Evolutionary conservation across 768 basidiomycete species (phyloP), one percentile per base, ranked within the genome.

Genomic region (Tricholoma sp.): DNA sequence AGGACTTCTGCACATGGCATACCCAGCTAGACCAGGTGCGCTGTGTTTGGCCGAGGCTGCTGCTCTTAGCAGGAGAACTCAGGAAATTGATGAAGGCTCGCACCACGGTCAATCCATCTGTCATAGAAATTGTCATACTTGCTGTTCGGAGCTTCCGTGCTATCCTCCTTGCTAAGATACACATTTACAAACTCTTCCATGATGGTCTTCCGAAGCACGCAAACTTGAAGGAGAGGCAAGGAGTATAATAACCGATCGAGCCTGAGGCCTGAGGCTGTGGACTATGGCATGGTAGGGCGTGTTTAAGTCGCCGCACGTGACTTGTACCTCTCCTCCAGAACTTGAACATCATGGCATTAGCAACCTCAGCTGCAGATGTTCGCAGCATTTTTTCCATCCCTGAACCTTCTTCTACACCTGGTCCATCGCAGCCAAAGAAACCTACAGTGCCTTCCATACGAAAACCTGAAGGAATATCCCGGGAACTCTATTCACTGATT

Each of bases 401-500:
- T 52, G 75, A 76, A 19, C 57, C 70, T 2, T 72, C 76, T 4
- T 66, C 76, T 29, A 68, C 75, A 7, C 66, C 77, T 7, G 75
- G 76, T 4, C 74, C 80, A 2, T 72, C 80, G n/a, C 80, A 77
- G 37, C 67, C 69, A 1, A 82, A 80, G 63, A 87, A 81, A 62
- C 58, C 72, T 3, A 34, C 68, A 21, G 55, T 74, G n/a, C 16
- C 73, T 2, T 65, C 76, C 11, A 66, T 74, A 16, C 80, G 81
- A 66, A 92, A 90, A 71, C 91, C 91, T 3, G 91, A 94, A 18
- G 95, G 96, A 18, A 94, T 98, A 59, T 88, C 94, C 0, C 79
- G 94, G 63, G 95, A 98, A 71, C 80, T 99, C 2, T 98, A 90
- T 73, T 86, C 90, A 1, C 83, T 99, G 58, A 98, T 99, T 62